Conservation (phyloP, 768 basidiomycete species). For the Dioszegia hungarica region DNA sequence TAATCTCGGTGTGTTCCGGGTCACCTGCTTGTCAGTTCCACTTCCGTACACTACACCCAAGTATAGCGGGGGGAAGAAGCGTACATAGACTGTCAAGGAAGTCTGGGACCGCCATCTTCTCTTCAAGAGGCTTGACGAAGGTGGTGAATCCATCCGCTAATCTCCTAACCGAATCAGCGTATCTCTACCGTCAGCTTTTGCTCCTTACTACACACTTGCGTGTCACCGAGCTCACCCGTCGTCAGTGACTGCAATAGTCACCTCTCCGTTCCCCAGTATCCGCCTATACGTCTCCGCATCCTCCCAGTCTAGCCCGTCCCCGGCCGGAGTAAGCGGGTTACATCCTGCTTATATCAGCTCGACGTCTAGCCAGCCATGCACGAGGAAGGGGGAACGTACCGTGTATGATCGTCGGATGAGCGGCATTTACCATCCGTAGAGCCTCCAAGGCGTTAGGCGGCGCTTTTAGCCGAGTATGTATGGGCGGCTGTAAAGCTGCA, state of each 20-base stretch:
- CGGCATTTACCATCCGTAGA: constrained; percentile 61
- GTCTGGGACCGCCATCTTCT: constrained; percentile 61
- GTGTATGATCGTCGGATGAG: constrained; percentile 69
- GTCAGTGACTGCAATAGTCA: constrained; percentile 77
- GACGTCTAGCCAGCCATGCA: background rate
- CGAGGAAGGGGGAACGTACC: constrained; percentile 51
- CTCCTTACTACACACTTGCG: constrained; percentile 50
- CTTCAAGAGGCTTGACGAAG: constrained; percentile 69
- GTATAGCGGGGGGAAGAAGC: background rate
- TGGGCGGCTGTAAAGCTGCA: constrained; percentile 17
- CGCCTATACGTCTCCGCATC: constrained; percentile 52
- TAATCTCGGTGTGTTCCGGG: constrained; percentile 48
- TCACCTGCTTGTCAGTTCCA: constrained; percentile 12
- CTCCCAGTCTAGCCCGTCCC: constrained; percentile 58
- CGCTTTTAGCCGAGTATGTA: constrained; percentile 46
- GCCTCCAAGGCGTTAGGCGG: constrained; percentile 69
- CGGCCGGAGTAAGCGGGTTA: constrained; percentile 35
- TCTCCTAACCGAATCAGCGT: constrained; percentile 65
- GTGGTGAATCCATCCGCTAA: constrained; percentile 57
- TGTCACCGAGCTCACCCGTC: constrained; percentile 60
- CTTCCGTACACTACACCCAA: background rate
- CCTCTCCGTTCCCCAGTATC: constrained; percentile 57
- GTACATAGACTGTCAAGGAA: constrained; percentile 3
- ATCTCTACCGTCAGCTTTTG: constrained; percentile 19
- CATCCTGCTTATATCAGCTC: background rate